These are phyloP conservation scores for Thermoascus crustaceus DNA, from an alignment of 2,329 filamentous ascomycete genomes.

Conservation along the genomic window DNA sequence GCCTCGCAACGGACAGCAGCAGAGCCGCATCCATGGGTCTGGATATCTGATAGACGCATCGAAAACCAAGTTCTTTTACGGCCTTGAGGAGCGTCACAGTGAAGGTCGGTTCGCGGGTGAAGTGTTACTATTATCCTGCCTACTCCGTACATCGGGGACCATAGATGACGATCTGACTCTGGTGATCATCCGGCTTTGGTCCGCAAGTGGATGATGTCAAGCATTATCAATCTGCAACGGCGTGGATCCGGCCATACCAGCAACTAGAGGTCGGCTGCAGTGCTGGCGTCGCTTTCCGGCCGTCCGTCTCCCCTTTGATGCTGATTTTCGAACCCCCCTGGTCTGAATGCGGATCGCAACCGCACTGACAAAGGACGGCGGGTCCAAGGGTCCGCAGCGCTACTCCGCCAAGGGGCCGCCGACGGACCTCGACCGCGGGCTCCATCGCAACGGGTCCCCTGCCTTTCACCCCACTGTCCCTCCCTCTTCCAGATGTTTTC, in stretches of 20 bases:
- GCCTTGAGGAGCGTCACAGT: too few species aligned
- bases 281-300: neutral
- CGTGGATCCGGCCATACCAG: neutral
- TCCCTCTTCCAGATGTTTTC: too few species aligned
- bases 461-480: neutral
- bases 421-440: slow-evolving; percentile 2
- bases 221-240: slow-evolving; percentile 2
- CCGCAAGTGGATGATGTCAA: slow-evolving; percentile 1
- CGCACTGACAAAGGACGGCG: neutral
- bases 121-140: too few species aligned
- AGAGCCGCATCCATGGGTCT: too few species aligned
- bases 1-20: too few species aligned
- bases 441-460: slow-evolving; percentile 1
- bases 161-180: neutral
- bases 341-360: neutral
- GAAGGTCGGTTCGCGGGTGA: too few species aligned
- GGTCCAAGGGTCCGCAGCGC: neutral
- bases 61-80: too few species aligned
- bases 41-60: too few species aligned
- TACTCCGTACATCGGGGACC: neutral
- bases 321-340: neutral
- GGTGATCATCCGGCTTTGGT: slow-evolving; percentile 1
- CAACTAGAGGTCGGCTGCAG: neutral
- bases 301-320: too few species aligned
- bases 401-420: slow-evolving; percentile 1